Conservation (phyloP, 345 rosid genomes). For the Conringia planisiliqua region DNA sequence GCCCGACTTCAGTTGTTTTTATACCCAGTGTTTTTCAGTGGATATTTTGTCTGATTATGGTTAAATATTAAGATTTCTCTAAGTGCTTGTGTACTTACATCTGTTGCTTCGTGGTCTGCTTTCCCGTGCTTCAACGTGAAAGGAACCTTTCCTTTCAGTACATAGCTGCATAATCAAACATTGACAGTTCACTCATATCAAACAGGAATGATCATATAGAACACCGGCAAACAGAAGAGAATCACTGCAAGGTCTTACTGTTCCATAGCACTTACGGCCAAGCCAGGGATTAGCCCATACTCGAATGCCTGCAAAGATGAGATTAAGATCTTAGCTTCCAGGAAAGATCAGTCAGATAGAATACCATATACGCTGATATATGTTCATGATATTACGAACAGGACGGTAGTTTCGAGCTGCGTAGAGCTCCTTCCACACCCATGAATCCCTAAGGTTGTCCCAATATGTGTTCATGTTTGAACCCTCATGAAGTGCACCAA, state of each 20-base stretch:
- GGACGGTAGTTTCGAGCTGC: constrained; percentile 84
- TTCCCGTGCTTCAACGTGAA: constrained; percentile 84
- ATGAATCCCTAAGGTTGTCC: constrained; percentile 64
- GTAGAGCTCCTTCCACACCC: constrained; percentile 93
- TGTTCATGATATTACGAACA: constrained; percentile 44
- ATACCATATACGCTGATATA: not conserved
- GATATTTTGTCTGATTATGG: not conserved
- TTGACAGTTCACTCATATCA: not conserved
- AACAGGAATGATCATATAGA: not conserved
- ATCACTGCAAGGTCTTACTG: constrained; percentile 51
- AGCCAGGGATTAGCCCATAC: constrained; percentile 81
- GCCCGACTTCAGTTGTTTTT: not conserved
- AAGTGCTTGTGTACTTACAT: constrained; percentile 43
- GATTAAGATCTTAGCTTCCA: constrained; percentile 10
- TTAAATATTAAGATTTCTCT: not conserved
- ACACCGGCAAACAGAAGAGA: not conserved
- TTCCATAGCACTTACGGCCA: constrained; percentile 74
- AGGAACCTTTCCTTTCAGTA: constrained; percentile 70
- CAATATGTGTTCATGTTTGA: constrained; percentile 66
- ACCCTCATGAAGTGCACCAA: constrained; percentile 57
- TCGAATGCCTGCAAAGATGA: constrained; percentile 67
- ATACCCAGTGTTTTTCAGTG: not conserved
- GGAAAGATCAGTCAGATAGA: constrained; percentile 11
- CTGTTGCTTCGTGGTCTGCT: constrained; percentile 86
- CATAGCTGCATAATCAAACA: constrained; percentile 53